phyloP scores from a whole-genome alignment of 2,329 filamentous ascomycete genomes.

The Phyllosticta citribraziliensis region DNA sequence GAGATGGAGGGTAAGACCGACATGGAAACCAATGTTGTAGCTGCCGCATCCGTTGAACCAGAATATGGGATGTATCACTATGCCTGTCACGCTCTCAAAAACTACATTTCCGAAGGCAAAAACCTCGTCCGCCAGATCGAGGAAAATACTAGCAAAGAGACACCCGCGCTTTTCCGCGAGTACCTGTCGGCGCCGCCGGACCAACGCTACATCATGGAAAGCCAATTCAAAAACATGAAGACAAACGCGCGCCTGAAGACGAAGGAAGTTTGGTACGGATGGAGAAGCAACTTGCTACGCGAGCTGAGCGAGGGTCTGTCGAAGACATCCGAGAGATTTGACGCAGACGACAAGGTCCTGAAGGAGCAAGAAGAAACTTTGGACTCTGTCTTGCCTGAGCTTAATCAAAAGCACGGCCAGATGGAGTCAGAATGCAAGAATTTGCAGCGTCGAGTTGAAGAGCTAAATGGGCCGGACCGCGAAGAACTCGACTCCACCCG shows the following conservation, averaged over 20 bases:
- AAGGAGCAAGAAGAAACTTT: constrained; percentile 60
- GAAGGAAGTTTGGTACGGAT: constrained; percentile 97
- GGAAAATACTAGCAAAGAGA: constrained; percentile 76
- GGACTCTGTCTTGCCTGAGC: constrained; percentile 53
- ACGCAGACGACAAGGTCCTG: constrained; percentile 58
- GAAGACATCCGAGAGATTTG: constrained; percentile 67
- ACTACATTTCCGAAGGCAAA: constrained; percentile 88
- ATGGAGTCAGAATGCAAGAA: constrained; percentile 56
- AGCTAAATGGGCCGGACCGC: constrained; percentile 70
- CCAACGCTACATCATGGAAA: constrained; percentile 81
- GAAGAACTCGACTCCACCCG: constrained; percentile 66
- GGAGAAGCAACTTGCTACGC: constrained; percentile 81
- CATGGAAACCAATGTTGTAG: constrained; percentile 72
- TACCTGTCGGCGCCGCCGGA: constrained; percentile 80
- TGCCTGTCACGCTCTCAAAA: constrained; percentile 89
- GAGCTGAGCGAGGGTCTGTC: constrained; percentile 73
- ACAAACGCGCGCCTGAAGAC: constrained; percentile 80
- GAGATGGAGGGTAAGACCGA: constrained; percentile 38
- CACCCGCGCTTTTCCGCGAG: constrained; percentile 82
- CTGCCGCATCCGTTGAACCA: constrained; percentile 81
- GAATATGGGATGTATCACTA: constrained; percentile 94
- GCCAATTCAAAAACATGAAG: constrained; percentile 95
- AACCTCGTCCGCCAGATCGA: constrained; percentile 87
- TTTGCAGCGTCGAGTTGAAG: constrained; percentile 61
- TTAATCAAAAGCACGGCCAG: constrained; percentile 51